Base-by-base conservation (phyloP, 129 eudicot species). In the Tagetes erecta region DNA sequence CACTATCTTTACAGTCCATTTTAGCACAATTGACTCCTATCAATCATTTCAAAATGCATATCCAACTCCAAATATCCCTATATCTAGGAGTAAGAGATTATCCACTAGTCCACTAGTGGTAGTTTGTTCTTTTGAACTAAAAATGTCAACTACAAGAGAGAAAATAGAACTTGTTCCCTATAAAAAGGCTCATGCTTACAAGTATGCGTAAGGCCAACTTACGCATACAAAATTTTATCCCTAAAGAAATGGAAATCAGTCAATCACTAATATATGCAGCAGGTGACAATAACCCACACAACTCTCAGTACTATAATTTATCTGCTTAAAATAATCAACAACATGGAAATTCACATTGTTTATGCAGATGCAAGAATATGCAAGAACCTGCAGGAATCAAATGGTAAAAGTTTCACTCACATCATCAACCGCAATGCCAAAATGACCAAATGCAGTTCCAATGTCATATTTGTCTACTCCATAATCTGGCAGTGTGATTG, bases 391-490 rank as follows among this genome's bases (percentile, higher is more conserved):
- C 0, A 75, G 34, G 68, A 64, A 34, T 42, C 52, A 63, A 78
- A 14, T 45, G 67, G 71, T 70, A 51, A 3, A 50, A 31, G 45
- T 40, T 42, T 72, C 33, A 79, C 92, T 86, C 82, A 91, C 97
- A 82, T 92, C 97, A 76, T 92, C 97, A 64, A 89, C 96, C 13
- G 96, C 97, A 41, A 92, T 87, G 38, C 96, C 97, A 78, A 40
- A 6, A 40, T 0, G 6, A 40, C 44, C 44, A 40, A 40, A 40
- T 40, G 3, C 44, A 40, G 44, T 40, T 6, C 4, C 44, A 40
- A 1, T 40, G 44, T 40, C 44, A 40, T 40, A 92, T 40, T 40
- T 40, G 44, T 6, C 44, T 40, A 40, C 44, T 40, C 44, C 44
- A 40, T 40, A 6, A 3, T 40, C 44, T 40, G 44, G 44, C 44